Percentiles rank a stretch among this genome's conserved stretches.
phyloP scores from a whole-genome alignment of 2,329 filamentous ascomycete genomes.

The Thelonectria olida region DNA sequence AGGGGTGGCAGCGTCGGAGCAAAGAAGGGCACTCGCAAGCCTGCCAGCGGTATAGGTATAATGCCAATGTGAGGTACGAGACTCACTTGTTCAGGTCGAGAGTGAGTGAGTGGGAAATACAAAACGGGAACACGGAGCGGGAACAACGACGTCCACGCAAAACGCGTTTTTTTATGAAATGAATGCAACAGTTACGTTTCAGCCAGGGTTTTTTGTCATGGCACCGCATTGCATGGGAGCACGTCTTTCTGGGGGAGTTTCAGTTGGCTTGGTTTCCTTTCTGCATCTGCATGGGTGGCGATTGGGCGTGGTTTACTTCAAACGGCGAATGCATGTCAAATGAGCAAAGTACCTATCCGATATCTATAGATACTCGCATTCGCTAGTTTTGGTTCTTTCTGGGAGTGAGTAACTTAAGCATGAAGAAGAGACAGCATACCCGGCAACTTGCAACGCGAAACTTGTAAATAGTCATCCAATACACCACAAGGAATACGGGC shows the following conservation, averaged over 20 bases:
- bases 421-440: no score
- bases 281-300: constrained; percentile 6
- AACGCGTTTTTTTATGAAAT: constrained; percentile 33
- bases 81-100: neutral
- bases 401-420: no score
- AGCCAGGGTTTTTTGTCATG: constrained; percentile 14
- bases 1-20: constrained; percentile 31
- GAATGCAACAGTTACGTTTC: constrained; percentile 23
- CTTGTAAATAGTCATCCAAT: no score
- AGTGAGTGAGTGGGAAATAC: neutral
- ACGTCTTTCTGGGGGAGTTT: constrained; percentile 16
- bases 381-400: no score
- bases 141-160: constrained; percentile 8
- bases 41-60: constrained; percentile 47
- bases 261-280: constrained; percentile 10
- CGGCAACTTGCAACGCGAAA: no score
- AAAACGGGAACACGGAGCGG: no score
- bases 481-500: no score
- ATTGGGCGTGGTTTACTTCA: constrained; percentile 7
- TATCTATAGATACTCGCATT: no score
- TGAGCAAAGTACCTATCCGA: no score
- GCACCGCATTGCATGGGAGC: constrained; percentile 8
- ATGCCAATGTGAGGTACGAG: constrained; percentile 47
- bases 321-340: no score
- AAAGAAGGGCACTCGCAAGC: constrained; percentile 45